Evolutionary conservation across 108 stramenopile genomes (phyloP).

Genomic region (Cylindrotheca fusiformis): DNA sequence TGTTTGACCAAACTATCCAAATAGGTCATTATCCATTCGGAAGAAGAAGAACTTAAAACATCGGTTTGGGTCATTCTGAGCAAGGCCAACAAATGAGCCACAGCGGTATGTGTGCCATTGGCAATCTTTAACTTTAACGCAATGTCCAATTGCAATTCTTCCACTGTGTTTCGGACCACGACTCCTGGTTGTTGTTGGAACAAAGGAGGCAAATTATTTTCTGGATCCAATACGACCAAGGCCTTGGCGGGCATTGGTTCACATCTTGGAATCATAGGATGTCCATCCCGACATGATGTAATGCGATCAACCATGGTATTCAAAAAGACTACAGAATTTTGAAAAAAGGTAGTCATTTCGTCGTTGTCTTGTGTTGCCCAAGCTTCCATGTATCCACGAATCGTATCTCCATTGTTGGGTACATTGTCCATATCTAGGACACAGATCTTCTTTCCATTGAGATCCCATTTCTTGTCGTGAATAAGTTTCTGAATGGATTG

Average conservation of each 20-base stretch:
- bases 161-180: conserved; percentile 27
- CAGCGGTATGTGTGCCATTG: conserved; percentile 91
- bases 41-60: conserved; percentile 33
- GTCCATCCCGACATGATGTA: conserved; percentile 64
- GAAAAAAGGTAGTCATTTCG: conserved; percentile 36
- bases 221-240: conserved; percentile 71
- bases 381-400: conserved; percentile 63
- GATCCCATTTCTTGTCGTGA: neutral
- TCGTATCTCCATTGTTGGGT: conserved; percentile 72
- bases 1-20: conserved; percentile 66
- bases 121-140: conserved; percentile 85
- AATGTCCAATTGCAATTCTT: conserved; percentile 69
- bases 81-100: conserved; percentile 81
- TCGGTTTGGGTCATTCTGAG: conserved; percentile 15
- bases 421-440: conserved; percentile 90
- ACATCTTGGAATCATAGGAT: conserved; percentile 53
- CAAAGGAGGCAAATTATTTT: neutral
- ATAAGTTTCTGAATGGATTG: neutral
- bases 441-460: conserved; percentile 42
- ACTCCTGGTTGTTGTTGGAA: conserved; percentile 25
- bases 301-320: conserved; percentile 94
- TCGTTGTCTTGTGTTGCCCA: conserved; percentile 7
- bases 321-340: conserved; percentile 61
- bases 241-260: conserved; percentile 85
- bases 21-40: conserved; percentile 43